Conservation (phyloP, 139 green algal genomes). For the Edaphochlamys debaryana region DNA sequence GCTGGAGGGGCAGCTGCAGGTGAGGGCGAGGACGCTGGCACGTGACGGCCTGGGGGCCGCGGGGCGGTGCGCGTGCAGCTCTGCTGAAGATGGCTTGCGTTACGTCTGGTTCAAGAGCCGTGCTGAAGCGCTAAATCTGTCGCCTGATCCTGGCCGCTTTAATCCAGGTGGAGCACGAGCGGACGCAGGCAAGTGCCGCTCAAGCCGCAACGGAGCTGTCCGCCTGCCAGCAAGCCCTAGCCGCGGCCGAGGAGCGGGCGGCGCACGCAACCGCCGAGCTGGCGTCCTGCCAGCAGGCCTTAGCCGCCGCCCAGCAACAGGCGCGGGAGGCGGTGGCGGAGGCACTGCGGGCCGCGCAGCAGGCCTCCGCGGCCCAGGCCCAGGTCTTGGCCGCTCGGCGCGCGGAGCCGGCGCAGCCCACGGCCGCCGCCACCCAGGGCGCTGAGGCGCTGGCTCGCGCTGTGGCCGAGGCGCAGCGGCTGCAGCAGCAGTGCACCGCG, state of each 20-base stretch:
- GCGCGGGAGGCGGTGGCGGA: conserved; percentile 14
- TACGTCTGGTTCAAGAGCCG: too few relatives aligned
- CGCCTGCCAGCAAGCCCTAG: too few relatives aligned
- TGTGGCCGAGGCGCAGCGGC: neutral
- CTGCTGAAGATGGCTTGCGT: too few relatives aligned
- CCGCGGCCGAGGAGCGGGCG: too few relatives aligned
- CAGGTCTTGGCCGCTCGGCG: neutral
- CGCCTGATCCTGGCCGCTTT: too few relatives aligned
- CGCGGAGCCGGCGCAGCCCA: neutral
- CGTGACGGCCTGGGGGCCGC: neutral
- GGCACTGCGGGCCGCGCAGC: conserved; percentile 10
- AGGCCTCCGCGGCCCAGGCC: conserved; percentile 5
- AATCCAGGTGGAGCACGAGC: conserved; percentile 20
- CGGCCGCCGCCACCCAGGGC: neutral
- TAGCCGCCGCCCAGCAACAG: neutral
- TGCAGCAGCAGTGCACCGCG: neutral
- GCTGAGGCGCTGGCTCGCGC: too few relatives aligned
- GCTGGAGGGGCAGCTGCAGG: conserved; percentile 29
- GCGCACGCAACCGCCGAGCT: neutral
- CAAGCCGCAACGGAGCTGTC: neutral
- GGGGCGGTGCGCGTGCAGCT: too few relatives aligned
- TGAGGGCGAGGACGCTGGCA: too few relatives aligned
- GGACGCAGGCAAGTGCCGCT: neutral
- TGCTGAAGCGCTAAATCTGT: too few relatives aligned
- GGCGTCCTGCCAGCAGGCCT: neutral